Conservation (phyloP, 176 grass and related monocot genomes). For the Ampelocalamus luodianensis region DNA sequence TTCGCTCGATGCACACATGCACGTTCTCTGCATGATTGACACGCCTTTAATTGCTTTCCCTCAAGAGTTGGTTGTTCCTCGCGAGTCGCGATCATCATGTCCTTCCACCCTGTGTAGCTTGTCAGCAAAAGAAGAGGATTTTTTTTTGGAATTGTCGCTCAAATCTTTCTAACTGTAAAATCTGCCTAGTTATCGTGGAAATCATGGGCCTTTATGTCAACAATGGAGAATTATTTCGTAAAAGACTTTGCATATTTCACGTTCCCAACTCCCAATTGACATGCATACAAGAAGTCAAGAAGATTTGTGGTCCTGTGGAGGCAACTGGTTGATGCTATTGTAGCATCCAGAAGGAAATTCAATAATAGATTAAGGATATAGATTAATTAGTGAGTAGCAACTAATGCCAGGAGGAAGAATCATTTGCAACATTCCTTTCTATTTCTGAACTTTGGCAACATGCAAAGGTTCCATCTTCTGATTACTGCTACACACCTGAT, state of each 20-base stretch:
- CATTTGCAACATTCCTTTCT: constrained; percentile 24
- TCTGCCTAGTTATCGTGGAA: neutral
- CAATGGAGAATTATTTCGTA: neutral
- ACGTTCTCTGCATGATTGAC: constrained; percentile 47
- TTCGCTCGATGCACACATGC: constrained; percentile 38
- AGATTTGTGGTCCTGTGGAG: neutral
- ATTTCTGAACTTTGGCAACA: constrained; percentile 22
- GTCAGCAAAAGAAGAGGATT: neutral
- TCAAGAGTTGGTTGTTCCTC: constrained; percentile 44
- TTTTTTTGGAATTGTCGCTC: neutral
- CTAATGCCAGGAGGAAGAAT: constrained; percentile 43
- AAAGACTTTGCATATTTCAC: neutral
- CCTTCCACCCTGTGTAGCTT: neutral
- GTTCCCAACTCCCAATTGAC: constrained; percentile 4
- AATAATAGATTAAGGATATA: constrained; percentile 3
- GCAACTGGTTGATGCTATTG: constrained; percentile 31
- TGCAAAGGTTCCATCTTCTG: constrained; percentile 49
- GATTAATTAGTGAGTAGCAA: constrained; percentile 31
- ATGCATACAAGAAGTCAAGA: constrained; percentile 14
- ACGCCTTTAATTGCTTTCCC: constrained; percentile 19
- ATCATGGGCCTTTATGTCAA: neutral
- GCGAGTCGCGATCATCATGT: constrained; percentile 33
- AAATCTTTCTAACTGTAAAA: constrained; percentile 1
- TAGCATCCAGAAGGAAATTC: constrained; percentile 23
- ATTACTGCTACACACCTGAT: constrained; percentile 45